Evolutionary conservation across 2,329 filamentous ascomycete genomes (phyloP), one percentile per base, ranked within the genome.

Genomic region (Boeremia exigua): DNA sequence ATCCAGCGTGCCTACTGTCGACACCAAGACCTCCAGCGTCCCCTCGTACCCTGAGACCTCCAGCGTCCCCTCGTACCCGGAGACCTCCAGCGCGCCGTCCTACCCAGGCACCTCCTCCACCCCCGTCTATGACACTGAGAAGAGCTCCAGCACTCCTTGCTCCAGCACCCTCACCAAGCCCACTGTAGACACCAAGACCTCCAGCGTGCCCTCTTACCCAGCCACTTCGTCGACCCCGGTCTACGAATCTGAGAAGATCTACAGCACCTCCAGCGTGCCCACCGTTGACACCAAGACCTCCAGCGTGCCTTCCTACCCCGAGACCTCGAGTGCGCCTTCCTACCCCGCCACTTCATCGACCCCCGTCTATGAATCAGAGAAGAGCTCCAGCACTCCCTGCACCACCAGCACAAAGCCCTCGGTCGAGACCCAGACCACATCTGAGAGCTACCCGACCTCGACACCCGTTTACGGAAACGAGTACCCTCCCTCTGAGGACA

Each of bases 371-470:
- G 23, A 29, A 4, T 15, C 12, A 2, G 17, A 36, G 29, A 40
- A 47, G 38, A 38, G 25, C 17, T 45, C 40, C 28, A 38, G 39
- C 34, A 51, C 48, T 6, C 48, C 48, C 33, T 46, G 36, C 43
- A 9, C 42, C 28, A 40, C 29, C 33, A 47, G 44, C 44, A 39
- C 12, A 17, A 23, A 23, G 19, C 45, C 45, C 53, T 48, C 58
- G 37, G 56, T 58, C 36, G 50, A 54, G 5, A 56, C 62, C 14
- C 48, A 53, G 49, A 51, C 33, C 34, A 46, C 32, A 44, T 53
- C 15, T 48, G 23, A 54, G 19, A 23, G 19, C 25, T 50, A 61
- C 30, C 48, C 58, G 1, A 29, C 34, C 6, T 44, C 42, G 28
- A 37, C 33, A 17, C 45, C 32, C 23, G 45, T 48, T 32, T 33